phyloP scores from a whole-genome alignment of 2,329 filamentous ascomycete genomes.

The Botrytis tulipae region DNA sequence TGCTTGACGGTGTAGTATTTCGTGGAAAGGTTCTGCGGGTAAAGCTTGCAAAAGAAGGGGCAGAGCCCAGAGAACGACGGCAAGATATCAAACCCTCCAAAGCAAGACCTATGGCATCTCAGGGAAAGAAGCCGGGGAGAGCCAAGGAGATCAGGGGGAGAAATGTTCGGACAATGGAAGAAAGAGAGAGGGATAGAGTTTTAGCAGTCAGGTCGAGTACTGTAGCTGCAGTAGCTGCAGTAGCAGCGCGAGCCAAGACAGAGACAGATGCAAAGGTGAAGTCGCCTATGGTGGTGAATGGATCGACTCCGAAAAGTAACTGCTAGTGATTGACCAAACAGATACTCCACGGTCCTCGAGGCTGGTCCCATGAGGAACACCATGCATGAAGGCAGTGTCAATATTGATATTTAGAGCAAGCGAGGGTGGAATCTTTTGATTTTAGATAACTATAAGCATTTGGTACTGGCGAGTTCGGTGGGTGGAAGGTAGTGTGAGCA shows the following conservation, averaged over 20 bases:
- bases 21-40: not conserved
- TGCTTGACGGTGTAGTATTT: constrained; percentile 8
- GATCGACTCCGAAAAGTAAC: constrained; percentile 4
- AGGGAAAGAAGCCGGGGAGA: not conserved
- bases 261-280: not conserved
- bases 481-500: not conserved
- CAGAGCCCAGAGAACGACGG: not conserved
- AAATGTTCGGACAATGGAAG: not conserved
- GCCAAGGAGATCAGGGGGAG: not conserved
- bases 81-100: not conserved
- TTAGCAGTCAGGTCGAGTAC: not conserved
- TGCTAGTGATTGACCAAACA: not conserved
- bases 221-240: not conserved
- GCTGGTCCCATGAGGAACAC: not conserved
- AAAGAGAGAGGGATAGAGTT: not conserved
- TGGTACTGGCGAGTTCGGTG: not conserved
- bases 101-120: not conserved
- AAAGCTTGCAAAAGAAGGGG: constrained; percentile 21
- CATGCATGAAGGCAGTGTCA: not conserved
- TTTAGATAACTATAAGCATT: not conserved
- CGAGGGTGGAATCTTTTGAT: not conserved
- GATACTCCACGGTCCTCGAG: not conserved
- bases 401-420: not conserved
- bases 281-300: constrained; percentile 16
- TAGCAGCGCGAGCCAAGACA: not conserved